Evolutionary conservation across 108 stramenopile genomes (phyloP), one percentile per base, ranked within the genome.

Genomic region (Pseudonitzschia delicatissima): DNA sequence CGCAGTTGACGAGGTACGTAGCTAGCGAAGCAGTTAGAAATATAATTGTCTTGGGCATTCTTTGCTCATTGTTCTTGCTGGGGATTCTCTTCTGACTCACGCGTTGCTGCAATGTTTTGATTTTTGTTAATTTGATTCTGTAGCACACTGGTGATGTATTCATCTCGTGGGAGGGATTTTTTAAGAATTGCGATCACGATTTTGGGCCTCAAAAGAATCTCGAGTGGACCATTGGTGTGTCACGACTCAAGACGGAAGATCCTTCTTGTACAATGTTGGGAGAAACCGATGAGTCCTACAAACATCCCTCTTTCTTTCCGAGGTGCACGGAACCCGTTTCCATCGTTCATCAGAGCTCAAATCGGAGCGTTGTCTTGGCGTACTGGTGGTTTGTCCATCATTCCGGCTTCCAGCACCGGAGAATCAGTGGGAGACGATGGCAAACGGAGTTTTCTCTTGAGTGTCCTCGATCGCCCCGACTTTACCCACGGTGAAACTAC

Each of bases 141-240:
- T n/a, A n/a, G 11, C 33, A 55, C 29, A 55, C 53, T 9, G 67
- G 50, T 4, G 67, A 58, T 12, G 17, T 58, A 4, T 68, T 58
- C 18, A 40, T 68, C 0, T 40, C 57, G 2, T 68, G 67, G 67
- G 67, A 68, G 28, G 67, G 67, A 12, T 68, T 68, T 34, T 68
- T 58, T 57, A 50, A 68, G 57, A 44, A 57, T 42, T 68, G 67
- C 42, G 26, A 23, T 7, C 15, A 50, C 37, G 3, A 2, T 15
- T 55, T 55, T 33, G 20, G 4, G 47, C 1, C 9, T 3, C 3
- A 4, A 2, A 21, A 21, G 20, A 48, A 48, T 7, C 57, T 68
- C 3, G 3, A 26, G 12, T 68, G 67, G 67, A 51, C 67, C 37
- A 37, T 68, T 26, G 67, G 67, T 32, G 44, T 68, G 20, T 68